phyloP scores from a whole-genome alignment of 2,329 filamentous ascomycete genomes.

The Fusarium ambrosium region DNA sequence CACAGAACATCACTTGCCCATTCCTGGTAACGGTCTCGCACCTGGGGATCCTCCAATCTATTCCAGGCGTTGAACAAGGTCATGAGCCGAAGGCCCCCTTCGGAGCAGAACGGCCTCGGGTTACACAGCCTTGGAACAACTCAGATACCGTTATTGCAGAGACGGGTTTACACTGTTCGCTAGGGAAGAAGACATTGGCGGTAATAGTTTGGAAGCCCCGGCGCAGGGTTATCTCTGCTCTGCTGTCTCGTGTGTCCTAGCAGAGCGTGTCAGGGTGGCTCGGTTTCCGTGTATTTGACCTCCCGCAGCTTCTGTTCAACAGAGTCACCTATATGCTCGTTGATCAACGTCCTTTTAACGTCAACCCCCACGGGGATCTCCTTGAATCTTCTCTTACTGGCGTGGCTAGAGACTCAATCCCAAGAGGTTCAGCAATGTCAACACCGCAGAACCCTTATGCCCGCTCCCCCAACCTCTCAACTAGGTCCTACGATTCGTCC shows the following conservation, averaged over 20 bases:
- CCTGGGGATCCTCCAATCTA: conserved; percentile 34
- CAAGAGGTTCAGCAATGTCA: conserved; percentile 59
- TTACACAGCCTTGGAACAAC: conserved; percentile 41
- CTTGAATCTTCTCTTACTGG: conserved; percentile 33
- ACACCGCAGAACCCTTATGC: conserved; percentile 69
- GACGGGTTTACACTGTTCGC: conserved; percentile 33
- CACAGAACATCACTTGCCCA: conserved; percentile 16
- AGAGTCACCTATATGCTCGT: conserved; percentile 45
- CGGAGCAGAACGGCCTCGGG: conserved; percentile 36
- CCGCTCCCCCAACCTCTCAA: conserved; percentile 73
- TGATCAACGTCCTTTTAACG: conserved; percentile 38
- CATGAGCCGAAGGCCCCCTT: conserved; percentile 36
- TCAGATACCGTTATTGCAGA: conserved; percentile 34
- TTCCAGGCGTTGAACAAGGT: conserved; percentile 37
- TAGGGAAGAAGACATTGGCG: conserved; percentile 28
- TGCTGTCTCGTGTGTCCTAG: conserved; percentile 21
- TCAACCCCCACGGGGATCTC: conserved; percentile 33
- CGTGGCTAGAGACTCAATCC: conserved; percentile 31
- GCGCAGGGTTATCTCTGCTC: conserved; percentile 32
- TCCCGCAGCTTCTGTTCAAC: conserved; percentile 36
- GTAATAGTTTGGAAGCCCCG: conserved; percentile 28
- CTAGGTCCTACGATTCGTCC: conserved; percentile 74
- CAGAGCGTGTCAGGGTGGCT: conserved; percentile 31
- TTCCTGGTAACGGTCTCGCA: conserved; percentile 30
- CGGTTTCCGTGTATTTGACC: conserved; percentile 36